A percentile compares a stretch with the other conserved stretches of the same genome.
Evolutionary conservation across 371 early-diverging fungal genomes (phyloP).

Genomic region (Zopfochytrium polystomum): DNA sequence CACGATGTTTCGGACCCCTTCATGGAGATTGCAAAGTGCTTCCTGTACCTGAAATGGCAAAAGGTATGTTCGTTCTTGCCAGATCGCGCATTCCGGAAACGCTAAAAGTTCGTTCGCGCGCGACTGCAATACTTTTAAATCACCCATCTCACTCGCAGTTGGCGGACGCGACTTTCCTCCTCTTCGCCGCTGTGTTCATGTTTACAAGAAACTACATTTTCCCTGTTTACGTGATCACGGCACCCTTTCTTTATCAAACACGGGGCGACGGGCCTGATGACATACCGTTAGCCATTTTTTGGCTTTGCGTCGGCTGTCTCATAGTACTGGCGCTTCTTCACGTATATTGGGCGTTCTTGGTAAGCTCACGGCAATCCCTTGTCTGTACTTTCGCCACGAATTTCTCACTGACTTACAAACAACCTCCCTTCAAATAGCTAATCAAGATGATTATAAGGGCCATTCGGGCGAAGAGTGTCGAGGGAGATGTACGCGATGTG

Average conservation of each 20-base stretch:
- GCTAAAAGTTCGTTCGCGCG: background rate
- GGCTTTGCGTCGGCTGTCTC: conserved; percentile 28
- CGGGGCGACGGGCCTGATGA: conserved; percentile 30
- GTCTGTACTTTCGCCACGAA: background rate
- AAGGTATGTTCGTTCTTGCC: conserved; percentile 23
- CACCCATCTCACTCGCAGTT: conserved; percentile 12
- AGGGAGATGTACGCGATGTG: conserved; percentile 40
- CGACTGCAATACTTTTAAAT: background rate
- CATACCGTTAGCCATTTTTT: conserved; percentile 14
- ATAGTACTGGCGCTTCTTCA: conserved; percentile 39
- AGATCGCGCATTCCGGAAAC: background rate
- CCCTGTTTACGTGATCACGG: conserved; percentile 42
- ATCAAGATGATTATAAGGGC: conserved; percentile 39
- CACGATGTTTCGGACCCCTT: conserved; percentile 63
- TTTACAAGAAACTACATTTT: conserved; percentile 45
- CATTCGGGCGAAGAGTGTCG: conserved; percentile 29
- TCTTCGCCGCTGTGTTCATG: conserved; percentile 55
- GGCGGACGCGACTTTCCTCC: conserved; percentile 51
- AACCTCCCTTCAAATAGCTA: conserved; percentile 24
- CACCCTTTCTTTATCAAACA: conserved; percentile 14
- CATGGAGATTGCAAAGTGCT: conserved; percentile 61
- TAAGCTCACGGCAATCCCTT: conserved; percentile 16
- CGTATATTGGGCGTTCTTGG: conserved; percentile 45
- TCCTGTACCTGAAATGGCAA: conserved; percentile 44
- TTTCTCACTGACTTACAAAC: background rate